Base-by-base conservation (phyloP, 1,139 yeast genomes). In the Candida tropicalis region DNA sequence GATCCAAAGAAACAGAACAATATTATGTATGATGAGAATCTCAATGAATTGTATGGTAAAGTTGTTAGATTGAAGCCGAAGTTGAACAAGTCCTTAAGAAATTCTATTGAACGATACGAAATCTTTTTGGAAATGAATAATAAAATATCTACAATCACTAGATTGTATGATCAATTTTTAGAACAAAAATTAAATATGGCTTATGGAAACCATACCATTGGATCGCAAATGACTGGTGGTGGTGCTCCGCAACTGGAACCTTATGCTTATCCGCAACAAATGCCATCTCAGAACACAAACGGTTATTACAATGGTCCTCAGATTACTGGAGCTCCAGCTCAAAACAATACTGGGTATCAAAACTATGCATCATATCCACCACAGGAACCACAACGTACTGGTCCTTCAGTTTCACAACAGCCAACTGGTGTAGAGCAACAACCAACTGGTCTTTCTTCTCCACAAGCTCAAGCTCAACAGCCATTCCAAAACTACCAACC, bases 81-180 rank as follows among this genome's bases (percentile, higher is more conserved):
- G 54, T 67, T 91, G 31, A 85, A 86, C 44, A 72, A 76, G 27
- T 79, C 88, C 11, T 66, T 90, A 39, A 76, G 84, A 32, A 77
- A 77, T 12, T 73, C 91, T 1, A 76, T 82, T 27, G 77, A 79
- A 40, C 84, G 82, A 56, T 82, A 90, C 54, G 95, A 88, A 45
- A 64, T 68, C 18, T 77, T 86, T 47, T 79, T 87, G 51, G 93
- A 87, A 46, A 73, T 89, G 77, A 90, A 88, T 62, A 82, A 87
- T 38, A 89, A 93, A 58, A 76, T 93, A 42, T 82, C 87, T 40
- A 85, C 95, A 3, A 86, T 90, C 25, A 79, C 85, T 55, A 75
- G 87, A 48, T 73, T 86, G 38, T 93, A 93, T 58, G 97, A 93
- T 60, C 79, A 79, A 48, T 75, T 87, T 43, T 70, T 91, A 48